Conservation (phyloP, 2,329 filamentous ascomycete species). For the Phaeosphaeria sp. region DNA sequence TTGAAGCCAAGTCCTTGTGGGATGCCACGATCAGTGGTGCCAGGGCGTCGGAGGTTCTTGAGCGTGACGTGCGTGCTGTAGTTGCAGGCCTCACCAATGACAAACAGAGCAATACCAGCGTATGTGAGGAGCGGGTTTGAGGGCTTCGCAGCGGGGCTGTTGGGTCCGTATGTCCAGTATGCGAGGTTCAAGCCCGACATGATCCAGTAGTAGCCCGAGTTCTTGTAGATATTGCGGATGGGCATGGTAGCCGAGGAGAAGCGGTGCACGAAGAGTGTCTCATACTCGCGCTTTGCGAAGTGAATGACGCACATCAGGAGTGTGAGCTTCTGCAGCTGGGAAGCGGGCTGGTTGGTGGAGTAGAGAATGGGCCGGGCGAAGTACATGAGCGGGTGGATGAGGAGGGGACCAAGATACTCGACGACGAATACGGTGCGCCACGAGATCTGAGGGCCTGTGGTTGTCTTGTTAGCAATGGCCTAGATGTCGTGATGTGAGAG, state of each 20-base stretch:
- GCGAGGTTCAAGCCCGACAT: conserved; percentile 81
- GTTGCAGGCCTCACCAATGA: conserved; percentile 82
- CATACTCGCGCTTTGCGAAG: conserved; percentile 93
- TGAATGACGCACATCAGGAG: conserved; percentile 79
- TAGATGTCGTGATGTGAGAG: no score
- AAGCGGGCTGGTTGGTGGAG: conserved; percentile 62
- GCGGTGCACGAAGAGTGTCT: conserved; percentile 93
- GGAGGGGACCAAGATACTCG: conserved; percentile 90
- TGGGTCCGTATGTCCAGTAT: conserved; percentile 83
- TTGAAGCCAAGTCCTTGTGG: conserved; percentile 84
- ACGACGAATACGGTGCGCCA: conserved; percentile 95
- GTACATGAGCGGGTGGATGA: conserved; percentile 81
- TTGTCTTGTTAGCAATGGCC: conserved; percentile 6
- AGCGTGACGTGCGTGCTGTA: conserved; percentile 81
- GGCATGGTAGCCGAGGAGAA: conserved; percentile 98
- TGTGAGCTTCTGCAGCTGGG: conserved; percentile 73
- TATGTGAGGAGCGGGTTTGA: conserved; percentile 59
- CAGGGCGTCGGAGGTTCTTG: conserved; percentile 75
- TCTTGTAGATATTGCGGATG: conserved; percentile 87
- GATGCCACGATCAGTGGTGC: conserved; percentile 83
- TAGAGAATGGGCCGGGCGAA: conserved; percentile 76
- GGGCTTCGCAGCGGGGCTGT: conserved; percentile 67
- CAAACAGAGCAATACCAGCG: conserved; percentile 73
- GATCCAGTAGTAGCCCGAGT: conserved; percentile 93
- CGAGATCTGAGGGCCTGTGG: conserved; percentile 79